These are phyloP conservation scores for Pseudogymnoascus sp. DNA, from an alignment of 2,329 filamentous ascomycete species.

Conservation along the genomic window DNA sequence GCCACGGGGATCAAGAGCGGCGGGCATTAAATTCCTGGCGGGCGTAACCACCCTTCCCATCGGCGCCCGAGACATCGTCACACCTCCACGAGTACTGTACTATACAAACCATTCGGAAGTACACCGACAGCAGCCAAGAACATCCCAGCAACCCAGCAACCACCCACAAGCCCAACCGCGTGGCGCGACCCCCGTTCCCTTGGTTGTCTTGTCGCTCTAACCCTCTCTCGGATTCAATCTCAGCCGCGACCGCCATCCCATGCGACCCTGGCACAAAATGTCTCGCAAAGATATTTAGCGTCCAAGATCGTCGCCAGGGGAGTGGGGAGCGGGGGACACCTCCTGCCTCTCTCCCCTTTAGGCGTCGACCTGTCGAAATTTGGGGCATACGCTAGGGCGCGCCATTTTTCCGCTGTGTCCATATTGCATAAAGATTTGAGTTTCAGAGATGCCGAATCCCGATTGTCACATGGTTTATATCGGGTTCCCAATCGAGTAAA, in stretches of 20 bases:
- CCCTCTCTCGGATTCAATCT: background rate
- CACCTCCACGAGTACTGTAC: background rate
- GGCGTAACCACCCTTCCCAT: background rate
- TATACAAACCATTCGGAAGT: background rate
- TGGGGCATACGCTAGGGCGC: background rate
- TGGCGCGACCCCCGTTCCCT: background rate
- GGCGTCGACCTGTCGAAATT: background rate
- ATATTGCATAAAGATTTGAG: background rate
- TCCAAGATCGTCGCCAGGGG: constrained; percentile 3
- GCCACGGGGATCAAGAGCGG: background rate
- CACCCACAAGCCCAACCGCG: constrained; percentile 2
- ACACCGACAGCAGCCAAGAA: background rate
- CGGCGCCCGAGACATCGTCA: background rate
- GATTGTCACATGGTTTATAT: background rate
- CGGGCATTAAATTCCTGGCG: background rate
- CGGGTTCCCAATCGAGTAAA: background rate
- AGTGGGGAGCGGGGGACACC: background rate
- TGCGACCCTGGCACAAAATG: constrained; percentile 3
- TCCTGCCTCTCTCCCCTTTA: background rate
- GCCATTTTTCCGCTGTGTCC: background rate
- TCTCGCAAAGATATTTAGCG: background rate
- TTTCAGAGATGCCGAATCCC: constrained; percentile 4
- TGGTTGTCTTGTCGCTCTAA: background rate
- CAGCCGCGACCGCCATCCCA: background rate
- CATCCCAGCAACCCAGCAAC: background rate